Conservation (phyloP, 768 basidiomycete species). For the Agrocybe praecox region DNA sequence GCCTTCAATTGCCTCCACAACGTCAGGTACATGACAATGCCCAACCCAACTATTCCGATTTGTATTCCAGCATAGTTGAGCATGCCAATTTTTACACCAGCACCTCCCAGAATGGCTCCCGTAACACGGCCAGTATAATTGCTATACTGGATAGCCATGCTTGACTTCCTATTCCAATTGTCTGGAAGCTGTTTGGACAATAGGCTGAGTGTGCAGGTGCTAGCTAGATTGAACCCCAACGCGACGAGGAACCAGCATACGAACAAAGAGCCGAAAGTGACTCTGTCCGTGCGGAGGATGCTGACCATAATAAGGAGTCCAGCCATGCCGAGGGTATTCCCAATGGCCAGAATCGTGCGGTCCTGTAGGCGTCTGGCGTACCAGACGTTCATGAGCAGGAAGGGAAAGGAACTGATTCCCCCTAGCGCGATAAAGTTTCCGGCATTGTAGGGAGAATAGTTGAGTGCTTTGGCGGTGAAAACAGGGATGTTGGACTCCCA, state of each 20-base stretch:
- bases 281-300: constrained; percentile 39
- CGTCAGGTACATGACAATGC: constrained; percentile 51
- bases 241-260: constrained; percentile 63
- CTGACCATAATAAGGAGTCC: constrained; percentile 56
- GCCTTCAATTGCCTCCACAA: constrained; percentile 69
- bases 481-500: constrained; percentile 74
- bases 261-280: constrained; percentile 50
- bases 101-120: constrained; percentile 71
- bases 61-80: constrained; percentile 58
- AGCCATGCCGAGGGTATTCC: constrained; percentile 48
- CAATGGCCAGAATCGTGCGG: constrained; percentile 56
- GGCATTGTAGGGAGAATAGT: constrained; percentile 62
- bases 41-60: constrained; percentile 61
- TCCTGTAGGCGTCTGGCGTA: constrained; percentile 62
- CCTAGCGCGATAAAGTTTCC: constrained; percentile 76
- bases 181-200: constrained; percentile 71
- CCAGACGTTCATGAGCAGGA: constrained; percentile 63
- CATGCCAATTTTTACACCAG: constrained; percentile 64
- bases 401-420: constrained; percentile 62
- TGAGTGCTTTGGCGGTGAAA: constrained; percentile 49
- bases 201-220: constrained; percentile 66
- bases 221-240: constrained; percentile 74
- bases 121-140: constrained; percentile 67
- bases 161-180: constrained; percentile 59
- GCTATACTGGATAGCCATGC: constrained; percentile 66